Percentiles rank a stretch among this genome's conserved stretches.
Evolutionary conservation across 1,284 basidiomycete species (phyloP).

Genomic region (Afroboletus lepidellus): DNA sequence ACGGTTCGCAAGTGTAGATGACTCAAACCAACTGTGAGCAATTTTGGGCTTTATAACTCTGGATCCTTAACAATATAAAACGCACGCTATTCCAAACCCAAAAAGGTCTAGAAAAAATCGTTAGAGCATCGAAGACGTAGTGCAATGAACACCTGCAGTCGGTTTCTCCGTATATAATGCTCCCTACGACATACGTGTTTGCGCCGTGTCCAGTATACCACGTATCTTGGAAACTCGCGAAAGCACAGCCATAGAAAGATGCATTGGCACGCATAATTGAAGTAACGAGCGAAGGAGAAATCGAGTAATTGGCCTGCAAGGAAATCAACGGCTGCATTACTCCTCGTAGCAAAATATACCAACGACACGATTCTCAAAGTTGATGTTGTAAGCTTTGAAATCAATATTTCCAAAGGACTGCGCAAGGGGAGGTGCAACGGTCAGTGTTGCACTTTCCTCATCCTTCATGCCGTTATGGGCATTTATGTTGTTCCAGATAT

Average conservation of each 20-base stretch:
- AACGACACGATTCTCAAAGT: constrained; percentile 66
- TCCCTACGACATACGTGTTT: constrained; percentile 61
- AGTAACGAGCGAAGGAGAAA: constrained; percentile 59
- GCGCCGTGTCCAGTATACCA: constrained; percentile 63
- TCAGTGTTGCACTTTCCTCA: constrained; percentile 52
- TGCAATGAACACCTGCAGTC: constrained; percentile 47
- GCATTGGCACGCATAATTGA: constrained; percentile 63
- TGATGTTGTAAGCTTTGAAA: constrained; percentile 64
- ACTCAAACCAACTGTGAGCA: not conserved
- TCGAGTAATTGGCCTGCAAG: constrained; percentile 52
- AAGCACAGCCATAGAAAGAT: constrained; percentile 66
- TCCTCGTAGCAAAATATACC: not conserved
- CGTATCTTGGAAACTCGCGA: constrained; percentile 65
- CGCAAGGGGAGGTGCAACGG: constrained; percentile 49
- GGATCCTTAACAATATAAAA: not conserved
- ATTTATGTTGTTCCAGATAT: constrained; percentile 50
- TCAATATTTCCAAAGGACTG: no score
- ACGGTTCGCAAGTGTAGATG: not conserved
- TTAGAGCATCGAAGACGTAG: constrained; percentile 11
- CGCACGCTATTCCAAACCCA: constrained; percentile 38
- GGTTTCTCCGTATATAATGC: constrained; percentile 59
- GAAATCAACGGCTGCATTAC: not conserved
- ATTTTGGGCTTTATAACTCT: not conserved
- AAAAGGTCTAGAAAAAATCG: constrained; percentile 45
- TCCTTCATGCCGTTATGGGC: constrained; percentile 47